phyloP scores from a whole-genome alignment of 768 basidiomycete genomes.

The Podaxis carcinomalis region DNA sequence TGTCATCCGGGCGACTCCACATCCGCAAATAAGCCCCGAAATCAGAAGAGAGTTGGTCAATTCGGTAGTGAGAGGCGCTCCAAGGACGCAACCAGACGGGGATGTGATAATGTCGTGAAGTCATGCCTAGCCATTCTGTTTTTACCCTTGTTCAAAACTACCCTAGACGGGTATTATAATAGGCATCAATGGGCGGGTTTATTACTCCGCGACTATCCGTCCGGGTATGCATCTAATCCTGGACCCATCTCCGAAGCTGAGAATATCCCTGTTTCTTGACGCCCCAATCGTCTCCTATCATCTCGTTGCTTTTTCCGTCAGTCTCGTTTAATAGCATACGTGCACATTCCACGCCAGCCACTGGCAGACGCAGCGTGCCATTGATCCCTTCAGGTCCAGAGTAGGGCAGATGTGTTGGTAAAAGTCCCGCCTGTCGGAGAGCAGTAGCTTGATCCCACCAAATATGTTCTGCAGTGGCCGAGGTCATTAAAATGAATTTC shows the following conservation, averaged over 20 bases:
- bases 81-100: conserved; percentile 56
- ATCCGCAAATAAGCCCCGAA: conserved; percentile 85
- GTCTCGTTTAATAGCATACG: conserved; percentile 32
- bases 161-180: neutral
- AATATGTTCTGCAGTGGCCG: conserved; percentile 30
- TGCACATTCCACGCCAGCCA: conserved; percentile 32
- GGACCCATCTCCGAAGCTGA: neutral
- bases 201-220: too few relatives aligned
- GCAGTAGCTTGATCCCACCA: conserved; percentile 43
- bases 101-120: conserved; percentile 62
- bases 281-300: conserved; percentile 33
- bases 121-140: neutral
- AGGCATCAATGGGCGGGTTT: neutral
- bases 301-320: conserved; percentile 32
- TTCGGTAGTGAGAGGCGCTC: conserved; percentile 82
- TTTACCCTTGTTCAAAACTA: neutral
- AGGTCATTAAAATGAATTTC: neutral
- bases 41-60: conserved; percentile 87
- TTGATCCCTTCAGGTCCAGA: conserved; percentile 15
- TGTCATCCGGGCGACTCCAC: conserved; percentile 80
- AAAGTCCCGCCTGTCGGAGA: conserved; percentile 30
- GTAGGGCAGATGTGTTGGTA: conserved; percentile 30
- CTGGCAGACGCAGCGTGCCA: conserved; percentile 28
- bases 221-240: too few relatives aligned
- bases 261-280: conserved; percentile 11